Percentiles rank a stretch among this genome's conserved stretches.
Evolutionary conservation across 257 asterid genomes (phyloP).

Genomic region (Dorcoceras hygrometricum): DNA sequence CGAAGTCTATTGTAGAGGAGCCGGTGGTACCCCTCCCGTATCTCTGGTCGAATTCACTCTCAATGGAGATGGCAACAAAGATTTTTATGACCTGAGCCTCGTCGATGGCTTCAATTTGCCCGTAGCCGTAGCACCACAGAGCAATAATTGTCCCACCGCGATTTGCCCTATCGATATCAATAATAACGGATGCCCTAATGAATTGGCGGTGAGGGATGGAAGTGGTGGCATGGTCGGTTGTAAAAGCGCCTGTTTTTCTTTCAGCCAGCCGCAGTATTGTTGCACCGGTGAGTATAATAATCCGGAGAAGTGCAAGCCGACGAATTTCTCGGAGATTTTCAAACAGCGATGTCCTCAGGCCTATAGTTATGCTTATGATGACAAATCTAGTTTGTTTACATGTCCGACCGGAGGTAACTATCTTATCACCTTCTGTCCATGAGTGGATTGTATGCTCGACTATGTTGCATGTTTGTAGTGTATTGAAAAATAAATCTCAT

Average conservation of each 20-base stretch:
- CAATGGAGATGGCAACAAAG: constrained; percentile 23
- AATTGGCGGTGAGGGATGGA: constrained; percentile 26
- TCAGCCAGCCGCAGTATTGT: constrained; percentile 39
- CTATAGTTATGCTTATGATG: constrained; percentile 62
- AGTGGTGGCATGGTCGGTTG: constrained; percentile 36
- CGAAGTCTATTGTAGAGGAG: constrained; percentile 36
- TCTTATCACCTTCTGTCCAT: constrained; percentile 45
- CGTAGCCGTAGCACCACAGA: constrained; percentile 21
- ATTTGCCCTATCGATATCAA: constrained; percentile 37
- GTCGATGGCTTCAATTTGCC: constrained; percentile 60
- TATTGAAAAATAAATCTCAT: too few species aligned
- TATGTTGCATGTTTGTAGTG: too few species aligned
- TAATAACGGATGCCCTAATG: constrained; percentile 26
- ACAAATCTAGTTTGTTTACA: constrained; percentile 42
- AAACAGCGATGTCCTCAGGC: constrained; percentile 49
- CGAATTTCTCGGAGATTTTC: constrained; percentile 34
- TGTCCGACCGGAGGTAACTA: constrained; percentile 36
- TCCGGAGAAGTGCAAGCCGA: constrained; percentile 40
- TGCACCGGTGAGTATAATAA: constrained; percentile 36
- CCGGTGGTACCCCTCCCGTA: constrained; percentile 39
- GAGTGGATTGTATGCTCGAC: too few species aligned
- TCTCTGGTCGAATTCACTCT: constrained; percentile 41
- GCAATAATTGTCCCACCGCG: constrained; percentile 20
- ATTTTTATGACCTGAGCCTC: constrained; percentile 46
- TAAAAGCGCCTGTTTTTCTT: constrained; percentile 48